These are phyloP conservation scores for Ophiorrhiza pumila DNA, from an alignment of 257 asterid genomes.

Conservation along the genomic window DNA sequence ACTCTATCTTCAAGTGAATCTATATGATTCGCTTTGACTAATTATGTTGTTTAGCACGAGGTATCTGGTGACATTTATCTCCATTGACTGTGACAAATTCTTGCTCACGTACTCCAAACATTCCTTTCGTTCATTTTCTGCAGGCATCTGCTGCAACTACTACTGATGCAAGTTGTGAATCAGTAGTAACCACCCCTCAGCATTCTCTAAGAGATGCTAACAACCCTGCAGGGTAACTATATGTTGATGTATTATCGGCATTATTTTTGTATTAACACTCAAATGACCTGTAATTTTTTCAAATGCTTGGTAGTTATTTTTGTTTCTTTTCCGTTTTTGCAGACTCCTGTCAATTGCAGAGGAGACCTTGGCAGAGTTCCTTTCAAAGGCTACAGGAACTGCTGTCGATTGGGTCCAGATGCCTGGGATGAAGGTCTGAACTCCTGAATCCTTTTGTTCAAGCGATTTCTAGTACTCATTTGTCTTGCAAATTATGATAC, in stretches of 20 bases:
- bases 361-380: conserved; percentile 99
- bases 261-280: neutral
- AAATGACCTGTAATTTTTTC: neutral
- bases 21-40: neutral
- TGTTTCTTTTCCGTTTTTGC: conserved; percentile 22
- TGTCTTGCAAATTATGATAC: neutral
- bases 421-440: conserved; percentile 99
- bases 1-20: neutral
- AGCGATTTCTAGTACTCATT: neutral
- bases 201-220: conserved; percentile 77
- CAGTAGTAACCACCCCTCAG: conserved; percentile 79
- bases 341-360: conserved; percentile 97
- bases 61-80: neutral
- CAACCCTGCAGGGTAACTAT: conserved; percentile 94
- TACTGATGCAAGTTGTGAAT: conserved; percentile 82
- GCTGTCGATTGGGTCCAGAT: conserved; percentile 99
- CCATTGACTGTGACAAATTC: neutral
- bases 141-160: conserved; percentile 55
- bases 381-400: conserved; percentile 99
- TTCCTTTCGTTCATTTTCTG: neutral
- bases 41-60: neutral
- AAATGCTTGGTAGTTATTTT: neutral
- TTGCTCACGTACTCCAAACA: neutral
- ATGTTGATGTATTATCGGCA: conserved; percentile 3
- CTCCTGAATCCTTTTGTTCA: conserved; percentile 3